A percentile compares a stretch with the other conserved stretches of the same genome.
phyloP scores from a whole-genome alignment of 2,329 filamentous ascomycete genomes.

The Pseudocercospora fijiensis region DNA sequence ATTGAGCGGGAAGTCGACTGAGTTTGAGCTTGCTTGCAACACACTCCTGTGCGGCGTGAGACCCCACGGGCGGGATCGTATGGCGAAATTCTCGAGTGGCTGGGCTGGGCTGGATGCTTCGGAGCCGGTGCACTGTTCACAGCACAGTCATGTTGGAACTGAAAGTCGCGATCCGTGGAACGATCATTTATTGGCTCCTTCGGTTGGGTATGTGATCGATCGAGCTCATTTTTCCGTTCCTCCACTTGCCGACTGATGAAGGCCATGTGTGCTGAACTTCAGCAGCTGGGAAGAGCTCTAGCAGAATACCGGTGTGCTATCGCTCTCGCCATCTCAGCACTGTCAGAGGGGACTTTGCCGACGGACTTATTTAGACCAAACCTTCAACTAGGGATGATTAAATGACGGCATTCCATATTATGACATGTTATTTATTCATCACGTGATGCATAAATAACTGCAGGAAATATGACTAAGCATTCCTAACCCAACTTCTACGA shows the following conservation, averaged over 20 bases:
- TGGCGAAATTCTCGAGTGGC: neutral
- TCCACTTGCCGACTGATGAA: neutral
- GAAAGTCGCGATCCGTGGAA: neutral
- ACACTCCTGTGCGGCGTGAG: slow-evolving; percentile 3
- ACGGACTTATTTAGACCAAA: neutral
- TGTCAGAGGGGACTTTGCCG: neutral
- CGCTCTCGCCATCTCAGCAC: neutral
- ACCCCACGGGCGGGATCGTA: neutral
- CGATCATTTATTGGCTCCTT: neutral
- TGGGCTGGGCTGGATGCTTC: neutral
- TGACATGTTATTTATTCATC: no score
- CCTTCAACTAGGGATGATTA: no score
- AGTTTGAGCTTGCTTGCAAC: slow-evolving; percentile 6
- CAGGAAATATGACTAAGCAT: no score
- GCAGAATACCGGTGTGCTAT: no score
- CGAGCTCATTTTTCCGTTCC: neutral
- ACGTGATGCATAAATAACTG: no score
- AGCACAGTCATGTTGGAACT: no score
- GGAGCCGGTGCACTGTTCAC: neutral
- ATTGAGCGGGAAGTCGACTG: neutral
- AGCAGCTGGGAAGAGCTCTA: neutral
- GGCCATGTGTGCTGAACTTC: neutral
- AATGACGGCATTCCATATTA: no score
- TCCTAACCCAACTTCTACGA: no score
- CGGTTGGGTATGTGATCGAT: neutral